These are phyloP conservation scores for Herpetomonas samuelpessoai DNA, from an alignment of 208 protist species.

Conservation along the genomic window DNA sequence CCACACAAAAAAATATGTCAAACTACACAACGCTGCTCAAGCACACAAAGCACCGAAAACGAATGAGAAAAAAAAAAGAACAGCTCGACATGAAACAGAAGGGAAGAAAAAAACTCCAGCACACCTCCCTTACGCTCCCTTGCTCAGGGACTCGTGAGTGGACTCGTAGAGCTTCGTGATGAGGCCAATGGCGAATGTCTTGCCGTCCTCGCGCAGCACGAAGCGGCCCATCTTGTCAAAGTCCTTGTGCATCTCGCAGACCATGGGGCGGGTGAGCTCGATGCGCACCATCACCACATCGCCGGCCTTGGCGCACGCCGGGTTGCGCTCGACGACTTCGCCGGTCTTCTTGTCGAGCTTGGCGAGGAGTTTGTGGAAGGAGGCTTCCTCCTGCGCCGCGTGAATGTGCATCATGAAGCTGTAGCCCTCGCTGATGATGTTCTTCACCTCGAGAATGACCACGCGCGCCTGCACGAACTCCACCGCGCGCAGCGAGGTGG, in stretches of 20 bases:
- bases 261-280: constrained; percentile 81
- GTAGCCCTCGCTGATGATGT: constrained; percentile 94
- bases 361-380: constrained; percentile 86
- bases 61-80: constrained; percentile 3
- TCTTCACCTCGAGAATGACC: constrained; percentile 94
- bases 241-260: constrained; percentile 92
- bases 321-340: constrained; percentile 89
- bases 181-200: constrained; percentile 91
- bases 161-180: constrained; percentile 86
- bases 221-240: constrained; percentile 96
- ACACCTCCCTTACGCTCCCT: constrained; percentile 15
- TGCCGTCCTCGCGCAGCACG: constrained; percentile 95
- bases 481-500: constrained; percentile 77
- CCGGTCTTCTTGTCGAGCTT: constrained; percentile 93
- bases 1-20: too few relatives aligned
- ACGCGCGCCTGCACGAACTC: constrained; percentile 94
- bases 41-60: constrained; percentile 1
- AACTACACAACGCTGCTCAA: constrained; percentile 5
- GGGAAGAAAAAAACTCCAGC: constrained; percentile 10
- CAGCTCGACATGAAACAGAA: too few relatives aligned
- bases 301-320: constrained; percentile 92
- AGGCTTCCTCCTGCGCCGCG: constrained; percentile 91
- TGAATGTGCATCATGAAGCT: constrained; percentile 95
- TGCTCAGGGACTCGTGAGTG: constrained; percentile 68
- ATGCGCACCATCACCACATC: constrained; percentile 92